Evolutionary conservation across 768 basidiomycete genomes (phyloP).

Genomic region (Boletus sp.): DNA sequence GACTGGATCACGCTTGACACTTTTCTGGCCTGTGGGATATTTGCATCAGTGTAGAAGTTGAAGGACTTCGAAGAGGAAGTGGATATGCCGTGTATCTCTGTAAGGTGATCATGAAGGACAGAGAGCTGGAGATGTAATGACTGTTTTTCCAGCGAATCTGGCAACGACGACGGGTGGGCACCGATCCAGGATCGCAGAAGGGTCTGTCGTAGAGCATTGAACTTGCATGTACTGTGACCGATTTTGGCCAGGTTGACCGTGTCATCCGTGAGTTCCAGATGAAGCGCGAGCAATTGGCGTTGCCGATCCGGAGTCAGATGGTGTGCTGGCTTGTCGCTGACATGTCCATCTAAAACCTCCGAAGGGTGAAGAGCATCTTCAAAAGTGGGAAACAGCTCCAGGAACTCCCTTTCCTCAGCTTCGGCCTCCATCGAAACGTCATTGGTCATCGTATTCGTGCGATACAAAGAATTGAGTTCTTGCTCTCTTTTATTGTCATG

Average conservation of each 20-base stretch:
- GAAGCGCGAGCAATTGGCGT: conserved; percentile 43
- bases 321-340: conserved; percentile 20
- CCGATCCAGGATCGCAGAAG: conserved; percentile 35
- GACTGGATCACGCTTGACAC: conserved; percentile 48
- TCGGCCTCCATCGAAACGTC: conserved; percentile 64
- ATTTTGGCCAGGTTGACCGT: not conserved
- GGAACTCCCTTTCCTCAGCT: conserved; percentile 79
- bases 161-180: conserved; percentile 29
- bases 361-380: conserved; percentile 49
- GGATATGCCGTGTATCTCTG: conserved; percentile 28
- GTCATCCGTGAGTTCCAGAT: conserved; percentile 41
- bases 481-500: conserved; percentile 62
- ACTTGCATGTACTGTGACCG: conserved; percentile 15
- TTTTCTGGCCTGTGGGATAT: conserved; percentile 66
- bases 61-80: conserved; percentile 32
- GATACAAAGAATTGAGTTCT: conserved; percentile 74
- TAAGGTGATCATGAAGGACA: conserved; percentile 43
- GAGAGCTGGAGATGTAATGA: conserved; percentile 52
- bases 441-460: conserved; percentile 52
- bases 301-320: conserved; percentile 27
- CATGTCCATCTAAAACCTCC: not conserved
- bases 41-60: conserved; percentile 82
- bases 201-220: conserved; percentile 33
- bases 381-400: conserved; percentile 81
- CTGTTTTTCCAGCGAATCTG: conserved; percentile 46